Evolutionary conservation across 2,329 filamentous ascomycete species (phyloP).

Genomic region (Sporothrix sp.): DNA sequence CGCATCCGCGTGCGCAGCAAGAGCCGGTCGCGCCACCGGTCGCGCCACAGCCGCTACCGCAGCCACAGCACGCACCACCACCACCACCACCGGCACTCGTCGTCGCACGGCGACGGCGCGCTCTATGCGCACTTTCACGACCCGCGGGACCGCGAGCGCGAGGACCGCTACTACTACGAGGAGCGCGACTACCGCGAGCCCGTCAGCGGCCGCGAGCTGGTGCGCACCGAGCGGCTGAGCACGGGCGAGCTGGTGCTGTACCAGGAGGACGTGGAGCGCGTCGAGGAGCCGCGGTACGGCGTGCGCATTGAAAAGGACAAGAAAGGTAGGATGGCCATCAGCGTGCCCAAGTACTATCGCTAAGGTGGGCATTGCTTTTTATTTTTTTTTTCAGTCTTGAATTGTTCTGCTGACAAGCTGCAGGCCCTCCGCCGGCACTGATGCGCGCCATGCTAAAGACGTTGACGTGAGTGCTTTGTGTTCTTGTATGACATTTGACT

Average conservation of each 20-base stretch:
- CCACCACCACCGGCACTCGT: slow-evolving; percentile 20
- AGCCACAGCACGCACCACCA: neutral
- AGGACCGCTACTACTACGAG: slow-evolving; percentile 34
- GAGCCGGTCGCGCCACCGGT: slow-evolving; percentile 2
- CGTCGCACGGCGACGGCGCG: slow-evolving; percentile 43
- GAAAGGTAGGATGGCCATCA: slow-evolving; percentile 92
- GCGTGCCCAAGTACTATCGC: slow-evolving; percentile 63
- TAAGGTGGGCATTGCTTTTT: slow-evolving; percentile 36
- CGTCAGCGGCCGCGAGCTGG: slow-evolving; percentile 38
- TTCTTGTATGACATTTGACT: neutral
- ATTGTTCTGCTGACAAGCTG: neutral
- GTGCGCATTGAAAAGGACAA: slow-evolving; percentile 76
- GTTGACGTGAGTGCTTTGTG: slow-evolving; percentile 13
- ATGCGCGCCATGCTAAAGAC: slow-evolving; percentile 18
- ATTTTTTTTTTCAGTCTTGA: neutral
- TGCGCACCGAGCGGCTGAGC: slow-evolving; percentile 46
- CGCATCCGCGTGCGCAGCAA: slow-evolving; percentile 19
- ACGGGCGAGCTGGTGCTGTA: slow-evolving; percentile 56
- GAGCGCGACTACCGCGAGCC: slow-evolving; percentile 63
- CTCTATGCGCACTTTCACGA: slow-evolving; percentile 59
- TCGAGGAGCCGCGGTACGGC: slow-evolving; percentile 44
- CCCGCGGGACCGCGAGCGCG: slow-evolving; percentile 52
- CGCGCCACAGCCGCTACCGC: slow-evolving; percentile 18
- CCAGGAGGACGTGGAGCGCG: slow-evolving; percentile 47
- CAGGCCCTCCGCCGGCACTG: slow-evolving; percentile 16